Percentiles rank a stretch among this genome's conserved stretches.
These are phyloP conservation scores for Chlamydomonas incerta DNA, from an alignment of 139 green algal species.

Conservation along the genomic window DNA sequence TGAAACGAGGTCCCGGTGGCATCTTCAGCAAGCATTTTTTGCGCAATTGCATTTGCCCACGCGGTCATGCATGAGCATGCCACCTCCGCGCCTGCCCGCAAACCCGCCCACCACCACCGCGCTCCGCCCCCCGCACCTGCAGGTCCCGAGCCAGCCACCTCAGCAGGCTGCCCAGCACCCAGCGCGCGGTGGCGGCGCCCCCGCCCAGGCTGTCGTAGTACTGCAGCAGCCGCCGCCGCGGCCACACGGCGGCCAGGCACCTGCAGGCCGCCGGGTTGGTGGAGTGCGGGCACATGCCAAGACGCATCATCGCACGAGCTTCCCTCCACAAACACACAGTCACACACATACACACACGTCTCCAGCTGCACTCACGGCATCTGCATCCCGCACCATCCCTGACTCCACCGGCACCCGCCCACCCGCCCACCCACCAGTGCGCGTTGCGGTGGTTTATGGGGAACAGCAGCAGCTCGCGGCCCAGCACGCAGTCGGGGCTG, in stretches of 20 bases:
- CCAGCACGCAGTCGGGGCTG: slow-evolving; percentile 46
- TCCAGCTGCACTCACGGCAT: too few species aligned
- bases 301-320: too few species aligned
- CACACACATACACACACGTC: too few species aligned
- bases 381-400: not conserved
- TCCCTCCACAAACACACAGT: too few species aligned
- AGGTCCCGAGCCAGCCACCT: slow-evolving; percentile 45
- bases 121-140: slow-evolving; percentile 27
- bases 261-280: too few species aligned
- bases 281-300: too few species aligned
- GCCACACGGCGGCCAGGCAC: slow-evolving; percentile 53
- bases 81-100: too few species aligned
- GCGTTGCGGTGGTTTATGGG: slow-evolving; percentile 51
- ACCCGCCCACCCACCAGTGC: slow-evolving; percentile 39
- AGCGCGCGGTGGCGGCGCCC: not conserved
- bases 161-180: slow-evolving; percentile 35
- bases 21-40: too few species aligned
- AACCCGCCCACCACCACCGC: too few species aligned
- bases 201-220: slow-evolving; percentile 43
- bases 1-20: too few species aligned
- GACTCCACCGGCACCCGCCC: not conserved
- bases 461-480: slow-evolving; percentile 48
- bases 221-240: slow-evolving; percentile 42
- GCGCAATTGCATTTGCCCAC: too few species aligned
- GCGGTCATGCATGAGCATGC: too few species aligned